Evolutionary conservation across 176 grass and related monocot genomes (phyloP), one percentile per base, ranked within the genome.

Genomic region (Carex pumila): DNA sequence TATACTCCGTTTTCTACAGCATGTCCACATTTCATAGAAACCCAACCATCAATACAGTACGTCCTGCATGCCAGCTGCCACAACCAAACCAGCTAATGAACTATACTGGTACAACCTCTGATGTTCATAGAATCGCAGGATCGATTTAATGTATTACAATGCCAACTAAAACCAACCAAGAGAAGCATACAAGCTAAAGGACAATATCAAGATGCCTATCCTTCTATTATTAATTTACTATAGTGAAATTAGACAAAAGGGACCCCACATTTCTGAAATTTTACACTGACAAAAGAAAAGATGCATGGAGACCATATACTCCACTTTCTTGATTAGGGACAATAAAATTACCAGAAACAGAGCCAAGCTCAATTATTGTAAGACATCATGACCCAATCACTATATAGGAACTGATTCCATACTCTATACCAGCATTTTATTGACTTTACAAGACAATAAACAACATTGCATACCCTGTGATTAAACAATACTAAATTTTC

Each of bases 181-280:
- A 39, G 60, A 81, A 47, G 32, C 18, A 61, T 81, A 64, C 58
- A 62, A 81, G 29, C 58, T 60, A 81, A 81, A 81, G 58, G 79
- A 68, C 68, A 41, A 83, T 69, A 49, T 21, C 61, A 83, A 54
- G 12, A 83, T 69, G 41, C 61, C 81, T 31, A 83, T 83, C 54
- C 64, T 52, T 53, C 39, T 69, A 83, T 69, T 64, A 54, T 5
- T 39, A 39, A 39, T 39, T 39, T 39, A 39, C 8, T 69, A 66
- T 83, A 68, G 18, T 55, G 58, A 83, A 50, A 62, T 62, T 81
- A 81, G 53, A 62, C 25, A 81, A 80, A 58, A 31, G 58, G 71
- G 12, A 15, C 4, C 45, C 64, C 71, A 14, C 71, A 75, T 75
- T 75, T 75, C 71, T 65, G 13, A 62, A 61, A 47, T 62, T 62